Percentiles rank a stretch among this genome's conserved stretches.
phyloP scores from a whole-genome alignment of 768 basidiomycete species.

The Panaeolus cyanescens region DNA sequence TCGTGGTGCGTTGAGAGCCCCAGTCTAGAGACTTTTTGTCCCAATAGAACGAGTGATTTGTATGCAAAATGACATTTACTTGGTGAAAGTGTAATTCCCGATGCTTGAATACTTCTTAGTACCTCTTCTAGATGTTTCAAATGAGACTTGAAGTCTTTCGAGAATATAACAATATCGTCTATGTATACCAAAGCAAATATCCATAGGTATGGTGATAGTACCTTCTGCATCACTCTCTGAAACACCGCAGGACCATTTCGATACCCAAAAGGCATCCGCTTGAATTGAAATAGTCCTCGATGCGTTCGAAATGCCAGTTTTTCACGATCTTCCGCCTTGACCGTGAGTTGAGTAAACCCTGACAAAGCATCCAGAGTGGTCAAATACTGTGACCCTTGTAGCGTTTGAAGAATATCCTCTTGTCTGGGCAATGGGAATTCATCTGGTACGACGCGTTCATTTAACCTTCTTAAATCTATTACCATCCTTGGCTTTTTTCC shows the following conservation, averaged over 20 bases:
- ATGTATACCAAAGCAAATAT: conserved; percentile 42
- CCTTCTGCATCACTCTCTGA: conserved; percentile 41
- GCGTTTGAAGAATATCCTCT: conserved; percentile 24
- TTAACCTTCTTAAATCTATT: conserved; percentile 28
- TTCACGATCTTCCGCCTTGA: neutral
- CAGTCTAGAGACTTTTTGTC: conserved; percentile 39
- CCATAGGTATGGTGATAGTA: conserved; percentile 38
- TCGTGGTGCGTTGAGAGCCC: conserved; percentile 38
- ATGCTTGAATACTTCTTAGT: conserved; percentile 22
- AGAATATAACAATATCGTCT: conserved; percentile 42
- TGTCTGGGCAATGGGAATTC: conserved; percentile 20
- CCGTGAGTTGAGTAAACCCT: conserved; percentile 40
- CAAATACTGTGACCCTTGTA: conserved; percentile 31
- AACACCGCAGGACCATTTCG: conserved; percentile 39
- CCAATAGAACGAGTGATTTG: conserved; percentile 33
- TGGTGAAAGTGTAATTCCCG: conserved; percentile 33
- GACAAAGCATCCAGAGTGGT: conserved; percentile 27
- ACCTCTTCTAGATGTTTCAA: conserved; percentile 29
- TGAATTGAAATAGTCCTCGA: conserved; percentile 40
- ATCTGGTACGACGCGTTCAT: too few species aligned
- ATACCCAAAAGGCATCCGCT: conserved; percentile 41
- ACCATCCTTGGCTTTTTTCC: conserved; percentile 37
- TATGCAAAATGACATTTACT: conserved; percentile 35
- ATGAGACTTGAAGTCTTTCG: conserved; percentile 27
- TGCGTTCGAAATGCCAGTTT: conserved; percentile 12